phyloP scores from a whole-genome alignment of 345 rosid genomes.

The rapeseed (Brassica napus) region DNA sequence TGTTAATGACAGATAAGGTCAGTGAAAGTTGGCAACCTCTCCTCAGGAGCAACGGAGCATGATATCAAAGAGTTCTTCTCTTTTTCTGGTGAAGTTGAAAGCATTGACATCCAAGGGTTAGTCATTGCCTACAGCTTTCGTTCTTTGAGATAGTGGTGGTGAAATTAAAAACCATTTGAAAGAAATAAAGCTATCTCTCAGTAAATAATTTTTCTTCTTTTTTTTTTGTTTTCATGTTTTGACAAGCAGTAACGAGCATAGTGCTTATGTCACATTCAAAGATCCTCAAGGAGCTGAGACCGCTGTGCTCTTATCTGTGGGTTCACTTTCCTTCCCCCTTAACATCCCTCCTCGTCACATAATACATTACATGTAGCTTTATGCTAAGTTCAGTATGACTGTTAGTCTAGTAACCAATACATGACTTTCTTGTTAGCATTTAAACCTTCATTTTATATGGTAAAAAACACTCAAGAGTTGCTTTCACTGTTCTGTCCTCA shows the following conservation, averaged over 20 bases:
- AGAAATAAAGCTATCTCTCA: background rate
- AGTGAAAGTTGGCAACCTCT: constrained; percentile 76
- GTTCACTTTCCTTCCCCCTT: constrained; percentile 18
- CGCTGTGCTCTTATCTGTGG: constrained; percentile 82
- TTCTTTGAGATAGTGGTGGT: background rate
- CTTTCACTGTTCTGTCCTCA: background rate
- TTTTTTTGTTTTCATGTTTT: constrained; percentile 22
- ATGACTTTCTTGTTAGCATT: constrained; percentile 9
- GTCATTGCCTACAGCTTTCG: constrained; percentile 4
- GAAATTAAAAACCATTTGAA: too few species aligned
- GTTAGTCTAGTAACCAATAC: background rate
- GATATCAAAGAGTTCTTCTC: constrained; percentile 93
- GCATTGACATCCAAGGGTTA: constrained; percentile 64
- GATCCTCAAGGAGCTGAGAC: constrained; percentile 86
- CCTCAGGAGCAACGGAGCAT: constrained; percentile 66
- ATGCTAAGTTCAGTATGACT: background rate
- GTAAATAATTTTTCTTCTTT: background rate
- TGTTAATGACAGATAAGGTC: constrained; percentile 53
- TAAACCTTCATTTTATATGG: background rate
- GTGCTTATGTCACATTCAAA: constrained; percentile 77
- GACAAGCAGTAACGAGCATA: constrained; percentile 45
- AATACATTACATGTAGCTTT: background rate
- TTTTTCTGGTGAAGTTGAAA: constrained; percentile 83
- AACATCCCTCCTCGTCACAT: background rate
- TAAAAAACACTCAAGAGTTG: background rate